Base-by-base conservation (phyloP, 768 basidiomycete genomes). In the Tubosaeta sp. region DNA sequence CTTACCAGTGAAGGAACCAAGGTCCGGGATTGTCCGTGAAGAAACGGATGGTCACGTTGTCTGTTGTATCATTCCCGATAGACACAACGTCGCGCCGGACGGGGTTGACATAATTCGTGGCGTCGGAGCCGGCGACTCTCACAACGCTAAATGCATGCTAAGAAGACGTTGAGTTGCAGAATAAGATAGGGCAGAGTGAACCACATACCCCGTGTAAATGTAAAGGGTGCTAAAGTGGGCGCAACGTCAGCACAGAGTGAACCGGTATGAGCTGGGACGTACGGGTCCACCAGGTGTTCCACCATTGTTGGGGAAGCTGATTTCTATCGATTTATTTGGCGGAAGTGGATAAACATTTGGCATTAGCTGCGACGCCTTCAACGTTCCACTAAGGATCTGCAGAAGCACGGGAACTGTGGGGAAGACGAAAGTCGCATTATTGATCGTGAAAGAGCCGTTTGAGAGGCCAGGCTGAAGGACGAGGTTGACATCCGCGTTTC, bases 1-100 rank as follows among this genome's bases (percentile, higher is more conserved):
- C 59, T 48, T 30, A 61, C 59, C 60, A 62, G 13, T 61, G 60
- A 19, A 61, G 16, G 38, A 58, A 39, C 59, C 54, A 61, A 4
- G 60, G 59, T 1, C 60, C 56, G 0, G 83, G 76, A 63, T 87
- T 87, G 61, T 87, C 79, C 0, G 84, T 82, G n/a, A 59, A 62
- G 71, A 84, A 87, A 10, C 84, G 77, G 25, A 87, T 71, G 0
- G 78, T 79, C n/a, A 78, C 73, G 16, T 63, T 64, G 40, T 66
- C 59, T 67, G 12, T 43, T 64, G 65, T 54, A 70, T 69, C 14
- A 61, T 58, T 38, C 58, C 58, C 71, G 1, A 47, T 35, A 16
- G 57, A 55, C 7, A 81, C 70, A 1, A 76, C 78, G 58, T 85
- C 81, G 40, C 80, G 69, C 45, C 69, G 69, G 51, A 78, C 71